Base-by-base conservation (phyloP, 2,329 filamentous ascomycete species). In the Sclerotinia sclerotiorum region DNA sequence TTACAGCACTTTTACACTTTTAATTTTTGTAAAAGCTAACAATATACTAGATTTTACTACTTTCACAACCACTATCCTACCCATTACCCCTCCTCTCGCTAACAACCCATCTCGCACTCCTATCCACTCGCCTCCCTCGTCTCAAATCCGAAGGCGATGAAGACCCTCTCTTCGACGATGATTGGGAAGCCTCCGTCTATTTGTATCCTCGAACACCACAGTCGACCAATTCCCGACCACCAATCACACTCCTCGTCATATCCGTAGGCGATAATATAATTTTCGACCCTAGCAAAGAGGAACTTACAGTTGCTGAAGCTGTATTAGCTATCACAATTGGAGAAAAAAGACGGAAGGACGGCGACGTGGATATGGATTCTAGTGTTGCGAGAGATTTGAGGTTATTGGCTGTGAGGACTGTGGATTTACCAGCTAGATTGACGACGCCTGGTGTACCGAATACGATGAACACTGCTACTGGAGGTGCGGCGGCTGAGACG, bases 121-220 rank as follows among this genome's bases (percentile, higher is more conserved):
- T 97, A 71, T 89, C 92, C 42, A 94, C 95, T 8, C 89, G 91
- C 72, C 84, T 98, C 3, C 95, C 95, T 10, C 86, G 88, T 35
- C 84, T 97, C 64, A 92, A 92, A 78, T 97, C 94, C 1, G 91
- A 97, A 79, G 87, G 87, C 69, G 94, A 98, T 80, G 95, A 99
- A 81, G 95, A 99, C 75, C 95, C 95, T 17, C 89, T 97, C 77
- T 99, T 99, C 80, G 91, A 97, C 81, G 95, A 99, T 80, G 95
- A 99, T 81, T 99, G 95, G 95, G 92, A 91, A 72, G 91, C 90
- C 21, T 89, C 93, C 0, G 84, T 87, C 24, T 89, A 88, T 68
- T 82, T 99, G 42, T 99, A 96, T 81, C 73, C 74, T 69, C 65
- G 75, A 73, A 61, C 66, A 42, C 52, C 72, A 17, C 62, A 63